phyloP scores from a whole-genome alignment of 805 yeast genomes.

The Barnettozyma populi region DNA sequence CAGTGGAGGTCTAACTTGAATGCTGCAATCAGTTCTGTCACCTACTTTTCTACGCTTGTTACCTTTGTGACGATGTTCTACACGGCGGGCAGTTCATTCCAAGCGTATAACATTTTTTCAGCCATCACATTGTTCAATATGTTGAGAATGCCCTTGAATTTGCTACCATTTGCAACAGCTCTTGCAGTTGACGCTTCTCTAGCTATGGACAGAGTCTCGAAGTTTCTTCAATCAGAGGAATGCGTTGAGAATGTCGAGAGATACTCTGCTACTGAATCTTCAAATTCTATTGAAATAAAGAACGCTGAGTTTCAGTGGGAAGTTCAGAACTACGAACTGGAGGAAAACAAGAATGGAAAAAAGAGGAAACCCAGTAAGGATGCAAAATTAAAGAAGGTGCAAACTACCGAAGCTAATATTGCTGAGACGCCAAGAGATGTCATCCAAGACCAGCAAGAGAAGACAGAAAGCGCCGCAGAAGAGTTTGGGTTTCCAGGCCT shows the following conservation, averaged over 20 bases:
- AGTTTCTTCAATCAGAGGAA: constrained; percentile 38
- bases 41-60: constrained; percentile 54
- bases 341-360: neutral
- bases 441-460: neutral
- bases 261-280: constrained; percentile 32
- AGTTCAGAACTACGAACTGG: constrained; percentile 23
- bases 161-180: constrained; percentile 62
- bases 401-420: too few species aligned
- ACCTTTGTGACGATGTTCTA: constrained; percentile 58
- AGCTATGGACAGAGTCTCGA: constrained; percentile 49
- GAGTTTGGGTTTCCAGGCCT: constrained; percentile 35
- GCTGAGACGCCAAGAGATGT: too few species aligned
- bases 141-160: constrained; percentile 52
- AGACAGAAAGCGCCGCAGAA: constrained; percentile 3
- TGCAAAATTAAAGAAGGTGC: neutral
- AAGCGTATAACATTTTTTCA: constrained; percentile 64
- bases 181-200: constrained; percentile 58
- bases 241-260: constrained; percentile 26
- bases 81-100: constrained; percentile 32
- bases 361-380: neutral
- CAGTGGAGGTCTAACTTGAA: constrained; percentile 56
- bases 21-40: constrained; percentile 54
- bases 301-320: constrained; percentile 56
- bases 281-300: constrained; percentile 38
- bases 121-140: constrained; percentile 65